Evolutionary conservation across 768 basidiomycete species (phyloP).

Genomic region (Calvatia gigantea): DNA sequence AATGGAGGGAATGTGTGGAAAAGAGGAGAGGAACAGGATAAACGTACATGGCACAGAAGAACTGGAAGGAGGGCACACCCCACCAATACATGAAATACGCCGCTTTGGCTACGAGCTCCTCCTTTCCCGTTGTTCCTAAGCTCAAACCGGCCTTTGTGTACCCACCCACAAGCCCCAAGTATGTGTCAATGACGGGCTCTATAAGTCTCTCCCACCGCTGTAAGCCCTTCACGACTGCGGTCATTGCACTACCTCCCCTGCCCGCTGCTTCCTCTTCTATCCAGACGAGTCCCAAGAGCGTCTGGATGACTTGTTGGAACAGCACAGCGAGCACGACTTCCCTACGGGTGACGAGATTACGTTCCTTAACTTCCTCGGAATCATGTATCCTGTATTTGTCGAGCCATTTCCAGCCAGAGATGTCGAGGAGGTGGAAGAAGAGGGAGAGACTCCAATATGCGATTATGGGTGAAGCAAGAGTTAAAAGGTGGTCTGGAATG

Average conservation of each 20-base stretch:
- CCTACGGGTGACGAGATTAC: conserved; percentile 69
- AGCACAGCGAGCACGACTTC: conserved; percentile 81
- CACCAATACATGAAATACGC: conserved; percentile 88
- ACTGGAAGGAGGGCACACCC: conserved; percentile 72
- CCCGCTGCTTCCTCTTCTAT: conserved; percentile 39
- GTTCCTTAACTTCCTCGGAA: conserved; percentile 67
- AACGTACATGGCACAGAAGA: conserved; percentile 81
- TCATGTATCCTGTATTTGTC: conserved; percentile 88
- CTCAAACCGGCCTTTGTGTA: background rate
- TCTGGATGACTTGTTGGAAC: conserved; percentile 85
- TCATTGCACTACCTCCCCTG: conserved; percentile 9
- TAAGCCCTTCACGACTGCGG: background rate
- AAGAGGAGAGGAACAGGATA: background rate
- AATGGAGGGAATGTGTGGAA: background rate
- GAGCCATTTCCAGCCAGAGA: conserved; percentile 70
- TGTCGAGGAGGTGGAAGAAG: conserved; percentile 81
- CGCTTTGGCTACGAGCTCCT: conserved; percentile 28
- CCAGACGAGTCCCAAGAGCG: conserved; percentile 66
- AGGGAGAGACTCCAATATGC: conserved; percentile 84
- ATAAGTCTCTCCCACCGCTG: conserved; percentile 9
- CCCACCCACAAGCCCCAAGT: background rate
- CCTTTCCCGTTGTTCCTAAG: background rate
- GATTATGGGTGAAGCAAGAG: conserved; percentile 70
- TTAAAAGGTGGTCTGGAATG: conserved; percentile 68
- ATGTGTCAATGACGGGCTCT: background rate